Percentiles rank a stretch among this genome's conserved stretches.
Conservation (phyloP, 306 rosid species). For the Castanospermum australe region DNA sequence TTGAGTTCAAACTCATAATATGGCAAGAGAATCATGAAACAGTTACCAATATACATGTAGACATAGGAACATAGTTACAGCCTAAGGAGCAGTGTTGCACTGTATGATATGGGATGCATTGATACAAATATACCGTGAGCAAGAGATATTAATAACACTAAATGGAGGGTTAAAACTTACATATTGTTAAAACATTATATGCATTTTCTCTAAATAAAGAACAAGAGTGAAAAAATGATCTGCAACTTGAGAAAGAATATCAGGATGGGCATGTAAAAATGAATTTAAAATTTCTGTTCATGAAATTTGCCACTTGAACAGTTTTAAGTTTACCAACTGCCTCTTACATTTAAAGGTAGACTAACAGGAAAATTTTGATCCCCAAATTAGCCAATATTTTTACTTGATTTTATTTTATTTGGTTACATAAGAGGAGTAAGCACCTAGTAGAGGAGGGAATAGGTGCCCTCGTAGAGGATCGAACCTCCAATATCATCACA, state of each 20-base stretch:
- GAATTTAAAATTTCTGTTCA: neutral
- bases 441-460: no score
- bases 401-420: no score
- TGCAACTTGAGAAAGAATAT: neutral
- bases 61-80: neutral
- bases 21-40: neutral
- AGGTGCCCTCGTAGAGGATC: no score
- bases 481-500: no score
- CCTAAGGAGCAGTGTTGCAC: neutral
- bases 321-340: neutral
- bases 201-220: neutral
- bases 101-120: neutral
- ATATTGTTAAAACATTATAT: neutral
- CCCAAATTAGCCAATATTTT: neutral
- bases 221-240: neutral
- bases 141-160: neutral
- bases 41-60: neutral
- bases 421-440: no score
- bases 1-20: neutral
- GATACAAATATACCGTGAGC: neutral
- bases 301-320: neutral
- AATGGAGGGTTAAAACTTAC: neutral
- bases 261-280: neutral
- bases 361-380: neutral
- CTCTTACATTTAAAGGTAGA: neutral